These are phyloP conservation scores for Lagenaria siceraria DNA, from an alignment of 306 rosid species.

Conservation along the genomic window DNA sequence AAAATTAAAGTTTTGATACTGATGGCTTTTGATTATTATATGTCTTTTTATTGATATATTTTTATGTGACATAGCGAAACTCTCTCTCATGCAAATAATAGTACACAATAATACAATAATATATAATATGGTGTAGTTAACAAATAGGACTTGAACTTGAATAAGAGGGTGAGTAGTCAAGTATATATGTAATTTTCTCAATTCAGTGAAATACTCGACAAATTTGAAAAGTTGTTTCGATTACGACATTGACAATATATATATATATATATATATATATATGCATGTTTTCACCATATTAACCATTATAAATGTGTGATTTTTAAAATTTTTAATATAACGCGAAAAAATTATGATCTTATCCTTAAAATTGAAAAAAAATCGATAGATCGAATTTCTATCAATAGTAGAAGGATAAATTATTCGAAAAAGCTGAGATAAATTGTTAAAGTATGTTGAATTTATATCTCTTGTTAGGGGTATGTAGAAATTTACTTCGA, in stretches of 20 bases:
- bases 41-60: not conserved
- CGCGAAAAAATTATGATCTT: too few relatives aligned
- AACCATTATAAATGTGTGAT: not conserved
- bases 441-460: too few relatives aligned
- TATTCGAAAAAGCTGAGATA: too few relatives aligned
- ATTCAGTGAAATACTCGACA: not conserved
- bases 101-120: not conserved
- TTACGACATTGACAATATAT: not conserved
- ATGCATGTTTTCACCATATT: not conserved
- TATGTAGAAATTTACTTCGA: too few relatives aligned
- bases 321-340: too few relatives aligned
- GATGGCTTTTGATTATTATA: not conserved
- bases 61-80: not conserved
- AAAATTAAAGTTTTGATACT: not conserved
- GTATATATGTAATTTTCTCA: not conserved
- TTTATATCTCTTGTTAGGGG: too few relatives aligned
- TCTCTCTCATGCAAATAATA: not conserved
- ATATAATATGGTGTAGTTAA: not conserved
- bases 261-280: not conserved
- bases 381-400: too few relatives aligned
- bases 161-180: not conserved
- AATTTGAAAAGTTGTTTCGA: not conserved
- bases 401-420: too few relatives aligned
- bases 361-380: too few relatives aligned
- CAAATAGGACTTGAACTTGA: not conserved